Percentiles rank a stretch among this genome's conserved stretches.
Conservation (phyloP, 352 stramenopile species). For the Globisporangium perplexum region DNA sequence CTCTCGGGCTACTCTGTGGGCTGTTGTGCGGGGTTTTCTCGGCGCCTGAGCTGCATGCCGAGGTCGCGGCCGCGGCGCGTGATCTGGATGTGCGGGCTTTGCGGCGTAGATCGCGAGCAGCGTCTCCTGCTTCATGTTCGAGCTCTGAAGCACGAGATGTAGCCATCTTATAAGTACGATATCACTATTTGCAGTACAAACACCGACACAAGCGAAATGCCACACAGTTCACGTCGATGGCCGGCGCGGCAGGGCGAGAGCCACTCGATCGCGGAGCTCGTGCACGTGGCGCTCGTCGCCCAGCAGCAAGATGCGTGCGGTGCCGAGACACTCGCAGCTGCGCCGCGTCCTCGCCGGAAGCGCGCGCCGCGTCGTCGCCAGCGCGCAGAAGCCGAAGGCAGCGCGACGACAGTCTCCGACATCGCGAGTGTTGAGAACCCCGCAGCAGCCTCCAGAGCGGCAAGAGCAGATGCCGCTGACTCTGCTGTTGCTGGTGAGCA, state of each 20-base stretch:
- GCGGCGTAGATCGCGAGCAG: constrained; percentile 28
- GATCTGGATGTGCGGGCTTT: not conserved
- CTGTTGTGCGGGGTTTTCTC: not conserved
- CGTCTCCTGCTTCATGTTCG: too few species aligned
- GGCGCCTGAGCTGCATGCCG: too few species aligned
- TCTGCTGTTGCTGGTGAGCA: not conserved
- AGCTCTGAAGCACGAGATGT: too few species aligned
- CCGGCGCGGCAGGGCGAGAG: not conserved
- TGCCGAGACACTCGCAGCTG: not conserved
- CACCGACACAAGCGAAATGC: too few species aligned
- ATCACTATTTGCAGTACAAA: too few species aligned
- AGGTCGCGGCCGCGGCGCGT: not conserved
- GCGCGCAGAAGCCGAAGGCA: not conserved
- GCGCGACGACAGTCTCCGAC: not conserved
- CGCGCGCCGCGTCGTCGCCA: constrained; percentile 5
- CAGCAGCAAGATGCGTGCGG: not conserved
- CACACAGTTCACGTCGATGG: too few species aligned
- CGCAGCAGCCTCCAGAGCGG: too few species aligned
- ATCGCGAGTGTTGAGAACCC: too few species aligned
- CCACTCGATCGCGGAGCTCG: constrained; percentile 1
- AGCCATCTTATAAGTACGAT: not conserved
- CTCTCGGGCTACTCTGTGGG: not conserved
- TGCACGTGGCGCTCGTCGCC: constrained; percentile 2
- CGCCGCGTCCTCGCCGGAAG: constrained; percentile 7
- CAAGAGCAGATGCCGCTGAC: too few species aligned